Conservation (phyloP, 208 protist genomes). For the Leishmania lainsoni region DNA sequence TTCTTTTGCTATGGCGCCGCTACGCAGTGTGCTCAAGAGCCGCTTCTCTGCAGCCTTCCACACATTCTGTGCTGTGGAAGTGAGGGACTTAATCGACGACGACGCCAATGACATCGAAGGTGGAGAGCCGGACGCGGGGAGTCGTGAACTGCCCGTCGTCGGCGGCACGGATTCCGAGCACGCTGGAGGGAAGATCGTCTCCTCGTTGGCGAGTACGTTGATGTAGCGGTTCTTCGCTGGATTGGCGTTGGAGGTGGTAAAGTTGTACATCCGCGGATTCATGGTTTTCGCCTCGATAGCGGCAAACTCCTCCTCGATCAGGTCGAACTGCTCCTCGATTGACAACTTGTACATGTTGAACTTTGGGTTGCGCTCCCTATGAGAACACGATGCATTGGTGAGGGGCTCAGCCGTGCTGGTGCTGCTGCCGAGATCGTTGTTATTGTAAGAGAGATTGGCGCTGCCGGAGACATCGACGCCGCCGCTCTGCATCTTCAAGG, state of each 20-base stretch:
- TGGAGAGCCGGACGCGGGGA: background rate
- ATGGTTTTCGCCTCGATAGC: constrained; percentile 48
- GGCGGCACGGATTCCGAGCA: background rate
- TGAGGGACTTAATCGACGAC: background rate
- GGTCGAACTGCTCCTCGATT: constrained; percentile 36
- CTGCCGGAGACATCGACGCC: background rate
- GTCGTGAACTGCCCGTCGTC: background rate
- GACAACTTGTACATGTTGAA: constrained; percentile 42
- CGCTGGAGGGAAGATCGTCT: constrained; percentile 62
- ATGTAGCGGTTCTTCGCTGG: constrained; percentile 73
- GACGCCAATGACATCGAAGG: background rate
- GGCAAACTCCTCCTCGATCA: constrained; percentile 54
- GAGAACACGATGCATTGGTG: background rate
- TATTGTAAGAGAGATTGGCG: constrained; percentile 3
- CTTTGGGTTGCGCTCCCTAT: constrained; percentile 23
- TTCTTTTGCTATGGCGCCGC: background rate
- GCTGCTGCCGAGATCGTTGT: background rate
- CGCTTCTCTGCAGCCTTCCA: constrained; percentile 7
- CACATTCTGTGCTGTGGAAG: background rate
- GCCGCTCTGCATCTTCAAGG: background rate
- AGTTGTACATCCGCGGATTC: constrained; percentile 56
- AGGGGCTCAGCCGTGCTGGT: background rate
- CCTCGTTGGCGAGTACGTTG: constrained; percentile 81
- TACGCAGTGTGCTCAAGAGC: constrained; percentile 13
- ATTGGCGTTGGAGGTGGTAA: constrained; percentile 53